Evolutionary conservation across 2,329 filamentous ascomycete genomes (phyloP).

Genomic region (Ceratocystis eucalypticola): DNA sequence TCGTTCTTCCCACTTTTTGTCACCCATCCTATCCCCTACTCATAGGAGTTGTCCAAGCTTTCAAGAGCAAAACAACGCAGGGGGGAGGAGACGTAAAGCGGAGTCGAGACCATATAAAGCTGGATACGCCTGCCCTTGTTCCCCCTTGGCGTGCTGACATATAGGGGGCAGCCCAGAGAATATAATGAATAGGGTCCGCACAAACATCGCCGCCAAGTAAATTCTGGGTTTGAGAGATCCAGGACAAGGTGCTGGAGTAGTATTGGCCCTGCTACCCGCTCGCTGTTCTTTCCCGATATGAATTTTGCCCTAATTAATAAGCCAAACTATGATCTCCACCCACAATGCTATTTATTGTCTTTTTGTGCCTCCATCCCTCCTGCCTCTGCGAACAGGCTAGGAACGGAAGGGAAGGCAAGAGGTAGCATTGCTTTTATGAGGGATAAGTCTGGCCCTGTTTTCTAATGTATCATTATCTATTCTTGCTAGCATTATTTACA

Average conservation of each 20-base stretch:
- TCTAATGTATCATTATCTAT: not conserved
- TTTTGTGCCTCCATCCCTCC: not conserved
- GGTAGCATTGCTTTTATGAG: no score
- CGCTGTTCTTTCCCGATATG: not conserved
- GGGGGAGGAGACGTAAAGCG: not conserved
- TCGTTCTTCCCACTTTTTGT: no score
- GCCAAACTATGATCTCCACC: not conserved
- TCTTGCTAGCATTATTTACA: not conserved
- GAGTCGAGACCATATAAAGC: not conserved
- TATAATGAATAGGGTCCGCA: no score
- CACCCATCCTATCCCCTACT: no score
- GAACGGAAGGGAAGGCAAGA: no score
- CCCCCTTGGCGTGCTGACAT: not conserved
- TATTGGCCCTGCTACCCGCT: not conserved
- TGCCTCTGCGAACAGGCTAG: not conserved
- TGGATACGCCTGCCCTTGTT: no score
- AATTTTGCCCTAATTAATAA: not conserved
- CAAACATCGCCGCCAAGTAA: not conserved
- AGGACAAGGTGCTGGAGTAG: not conserved
- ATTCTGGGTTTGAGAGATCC: not conserved
- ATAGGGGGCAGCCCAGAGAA: not conserved
- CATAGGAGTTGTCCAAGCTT: no score
- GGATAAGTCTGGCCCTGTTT: not conserved
- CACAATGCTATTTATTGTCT: not conserved
- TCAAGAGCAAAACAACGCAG: not conserved